Evolutionary conservation across 1,284 basidiomycete species (phyloP), one percentile per base, ranked within the genome.

Genomic region (Trichosporon coremiiforme): DNA sequence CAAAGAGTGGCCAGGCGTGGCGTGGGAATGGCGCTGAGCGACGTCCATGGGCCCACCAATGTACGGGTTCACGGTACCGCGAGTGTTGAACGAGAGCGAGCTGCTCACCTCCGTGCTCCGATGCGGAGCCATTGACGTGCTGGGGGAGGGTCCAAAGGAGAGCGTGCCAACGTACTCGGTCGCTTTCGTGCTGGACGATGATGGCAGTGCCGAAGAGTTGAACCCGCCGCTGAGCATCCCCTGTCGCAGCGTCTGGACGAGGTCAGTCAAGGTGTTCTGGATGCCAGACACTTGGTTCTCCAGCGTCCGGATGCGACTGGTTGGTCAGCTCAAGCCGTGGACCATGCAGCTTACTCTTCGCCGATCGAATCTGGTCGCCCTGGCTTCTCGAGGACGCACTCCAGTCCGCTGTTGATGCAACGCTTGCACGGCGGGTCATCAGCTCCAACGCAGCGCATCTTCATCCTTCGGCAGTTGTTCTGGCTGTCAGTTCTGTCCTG

Each of bases 391-490:
- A 95, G 94, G 38, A 95, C 86, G 84, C 93, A 95, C 64, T 94
- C 92, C 13, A 95, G 86, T 1, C 91, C 91, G 41, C 91, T 90
- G 77, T 93, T 91, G 63, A 91, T 87, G 82, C 94, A 96, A 45
- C 94, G 88, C 78, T 91, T 90, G 83, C 94, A 96, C 22, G 94
- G 94, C n/a, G 94, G 94, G 76, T 93, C 93, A 81, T 95, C 94
- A 22, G 93, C 93, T 0, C 93, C 82, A 1, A 84, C 82, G 70
- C 84, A 85, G 8, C 83, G 77, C 93, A 85, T 95, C 91, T 85
- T 84, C 82, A 84, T 83, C 41, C 81, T 69, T 7, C 83, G 70
- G 65, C 83, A 84, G 70, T 83, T 79, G 68, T 83, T 83, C 81
- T 82, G 68, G 4, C 33, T 29, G 63, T 62, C 45, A 65, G 70